Base-by-base conservation (phyloP, 2,329 filamentous ascomycete species). In the Daldinia eschscholtzii region DNA sequence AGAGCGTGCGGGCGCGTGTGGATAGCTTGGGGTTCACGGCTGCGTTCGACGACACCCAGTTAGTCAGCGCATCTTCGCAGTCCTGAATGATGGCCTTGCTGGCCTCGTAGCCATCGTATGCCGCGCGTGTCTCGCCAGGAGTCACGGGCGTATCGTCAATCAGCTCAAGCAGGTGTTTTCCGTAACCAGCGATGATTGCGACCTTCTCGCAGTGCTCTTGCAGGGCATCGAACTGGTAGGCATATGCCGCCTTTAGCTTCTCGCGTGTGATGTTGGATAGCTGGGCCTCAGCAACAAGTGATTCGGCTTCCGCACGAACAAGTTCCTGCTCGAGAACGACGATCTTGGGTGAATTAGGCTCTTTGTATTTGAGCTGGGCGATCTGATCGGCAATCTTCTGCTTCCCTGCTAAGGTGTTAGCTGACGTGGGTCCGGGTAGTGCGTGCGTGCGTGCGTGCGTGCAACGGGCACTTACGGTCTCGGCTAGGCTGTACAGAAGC, bases 321-420 rank as follows among this genome's bases (percentile, higher is more conserved):
- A 99, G 92, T 83, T 99, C 96, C 83, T 99, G 96, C 84, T 99
- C 96, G 62, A 99, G 91, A 44, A 99, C 94, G 65, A 98, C 94
- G 75, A 99, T 98, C 84, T 94, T 96, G 72, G 95, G 94, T 39
- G 94, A 98, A 85, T 97, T 97, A 74, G 96, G 96, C 82, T 99
- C 96, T 86, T 99, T 99, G 89, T 98, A 99, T 83, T 99, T 99
- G 77, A 99, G 89, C 82, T 98, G 95, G 57, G 96, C 95, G 76
- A 99, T 99, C 80, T 98, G 93, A 80, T 99, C 96, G 76, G 93
- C 97, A 79, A 99, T 98, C 85, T 98, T 99, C 82, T 98, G 95
- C 86, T 99, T 99, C 82, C 93, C 93, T 97, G 74, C 63, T 35
- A 6, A 60, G 37, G 65, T n/a, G 66, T 76, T 71, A 79, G 74